Percentiles rank a stretch among this genome's conserved stretches.
Conservation (phyloP, 495 filamentous ascomycete species). For the Peziza echinospora region DNA sequence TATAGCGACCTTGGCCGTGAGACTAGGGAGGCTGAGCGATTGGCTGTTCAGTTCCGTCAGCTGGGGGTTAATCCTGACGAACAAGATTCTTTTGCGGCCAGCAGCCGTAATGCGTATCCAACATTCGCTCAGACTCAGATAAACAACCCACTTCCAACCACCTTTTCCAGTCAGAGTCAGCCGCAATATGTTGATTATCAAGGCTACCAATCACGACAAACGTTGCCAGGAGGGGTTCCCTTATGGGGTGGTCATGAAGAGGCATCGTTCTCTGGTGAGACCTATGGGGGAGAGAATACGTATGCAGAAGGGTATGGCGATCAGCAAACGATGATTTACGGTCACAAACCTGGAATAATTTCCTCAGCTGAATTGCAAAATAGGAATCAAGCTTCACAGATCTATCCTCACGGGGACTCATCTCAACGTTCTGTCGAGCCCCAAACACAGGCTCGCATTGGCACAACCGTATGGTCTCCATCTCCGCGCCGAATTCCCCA, state of each 20-base stretch:
- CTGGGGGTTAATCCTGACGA: conserved; percentile 14
- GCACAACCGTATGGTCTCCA: conserved; percentile 24
- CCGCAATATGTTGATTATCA: conserved; percentile 13
- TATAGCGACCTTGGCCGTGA: conserved; percentile 22
- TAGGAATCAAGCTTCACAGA: conserved; percentile 32
- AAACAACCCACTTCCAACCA: conserved; percentile 5
- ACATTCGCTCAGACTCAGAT: conserved; percentile 4
- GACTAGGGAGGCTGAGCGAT: conserved; percentile 21
- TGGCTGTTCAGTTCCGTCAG: conserved; percentile 14
- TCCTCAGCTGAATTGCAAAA: conserved; percentile 21
- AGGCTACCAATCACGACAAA: conserved; percentile 10
- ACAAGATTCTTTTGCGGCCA: conserved; percentile 10
- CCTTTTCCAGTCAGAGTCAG: conserved; percentile 12
- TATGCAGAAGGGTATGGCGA: conserved; percentile 12
- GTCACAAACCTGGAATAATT: conserved; percentile 16
- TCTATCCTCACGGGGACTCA: conserved; percentile 30
- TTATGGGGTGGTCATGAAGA: no score
- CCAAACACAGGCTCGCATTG: conserved; percentile 24
- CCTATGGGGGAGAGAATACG: no score
- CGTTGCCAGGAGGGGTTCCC: no score
- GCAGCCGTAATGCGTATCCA: neutral
- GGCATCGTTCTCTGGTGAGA: no score
- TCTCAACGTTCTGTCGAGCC: conserved; percentile 27
- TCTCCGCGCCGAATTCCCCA: conserved; percentile 11
- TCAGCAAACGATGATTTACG: conserved; percentile 20